Evolutionary conservation across 1,139 yeast species (phyloP).

Genomic region (Geotrichum restrictum): DNA sequence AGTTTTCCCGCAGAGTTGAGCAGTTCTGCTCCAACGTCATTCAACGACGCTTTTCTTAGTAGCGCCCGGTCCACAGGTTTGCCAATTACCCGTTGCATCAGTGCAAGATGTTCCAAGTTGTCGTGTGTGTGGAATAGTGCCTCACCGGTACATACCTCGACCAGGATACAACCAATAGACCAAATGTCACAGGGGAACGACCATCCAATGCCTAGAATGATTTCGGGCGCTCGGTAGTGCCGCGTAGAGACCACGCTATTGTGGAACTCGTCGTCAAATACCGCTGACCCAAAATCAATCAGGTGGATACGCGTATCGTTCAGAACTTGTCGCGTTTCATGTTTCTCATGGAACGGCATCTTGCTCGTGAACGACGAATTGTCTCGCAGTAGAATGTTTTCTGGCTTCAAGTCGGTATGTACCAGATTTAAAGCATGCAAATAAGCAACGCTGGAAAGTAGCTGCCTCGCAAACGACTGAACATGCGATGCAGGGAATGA

Average conservation of each 20-base stretch:
- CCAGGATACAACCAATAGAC: conserved; percentile 92
- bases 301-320: conserved; percentile 78
- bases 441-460: conserved; percentile 80
- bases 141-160: conserved; percentile 91
- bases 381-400: conserved; percentile 68
- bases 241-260: conserved; percentile 84
- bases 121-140: conserved; percentile 94
- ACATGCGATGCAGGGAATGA: conserved; percentile 80
- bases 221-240: conserved; percentile 96
- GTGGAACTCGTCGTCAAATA: conserved; percentile 91
- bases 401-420: conserved; percentile 95
- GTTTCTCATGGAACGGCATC: conserved; percentile 14
- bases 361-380: conserved; percentile 17
- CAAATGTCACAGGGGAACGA: conserved; percentile 94
- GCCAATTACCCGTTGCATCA: conserved; percentile 77
- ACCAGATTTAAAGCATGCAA: conserved; percentile 84
- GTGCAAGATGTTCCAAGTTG: conserved; percentile 86
- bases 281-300: conserved; percentile 94
- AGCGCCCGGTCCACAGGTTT: conserved; percentile 33
- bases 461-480: conserved; percentile 82
- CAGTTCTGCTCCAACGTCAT: conserved; percentile 27
- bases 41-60: conserved; percentile 30
- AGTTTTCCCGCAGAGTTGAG: conserved; percentile 26
- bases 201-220: conserved; percentile 88
- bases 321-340: conserved; percentile 35